Base-by-base conservation (phyloP, 306 rosid genomes). In the Corylus heterophylla region DNA sequence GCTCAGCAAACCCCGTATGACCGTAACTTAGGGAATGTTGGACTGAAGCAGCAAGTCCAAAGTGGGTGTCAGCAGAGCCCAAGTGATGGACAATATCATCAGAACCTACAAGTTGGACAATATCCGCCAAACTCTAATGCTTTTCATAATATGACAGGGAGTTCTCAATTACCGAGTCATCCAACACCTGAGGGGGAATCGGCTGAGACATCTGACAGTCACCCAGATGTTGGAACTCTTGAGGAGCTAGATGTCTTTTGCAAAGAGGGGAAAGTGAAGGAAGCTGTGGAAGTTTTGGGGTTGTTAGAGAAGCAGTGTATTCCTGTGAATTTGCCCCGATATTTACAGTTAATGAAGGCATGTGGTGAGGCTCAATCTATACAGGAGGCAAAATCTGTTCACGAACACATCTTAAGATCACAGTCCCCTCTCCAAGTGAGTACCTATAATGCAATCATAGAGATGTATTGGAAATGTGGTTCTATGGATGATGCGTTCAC, bases 401-500 rank as follows among this genome's bases (percentile, higher is more conserved):
- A 89, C 52, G 83, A 83, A 20, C 77, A 74, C 35, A 73, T 84
- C 54, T 17, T 85, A 50, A 80, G 66, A 73, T 75, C 86, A 75
- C 67, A 85, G 69, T 83, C 91, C 73, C 86, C 91, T 81, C 86
- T 88, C 16, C 35, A 81, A 22, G 85, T 89, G 56, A 86, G 94
- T 80, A 84, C 86, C n/a, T 88, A 84, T 71, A 92, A 90, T 84
- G 86, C 61, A 84, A 90, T 92, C 75, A 56, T 92, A 72, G 92
- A 90, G 82, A 92, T 88, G 92, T 92, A 92, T 81, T 88, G 87
- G 11, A 81, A 87, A 80, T 92, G 97, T 83, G 96, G 92, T 77
- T 91, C 94, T 44, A 86, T 87, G 78, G 90, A 91, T 73, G 90
- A 91, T 18, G 93, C 98, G 17, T 16, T 67, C 29, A 16, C 59